Evolutionary conservation across 257 asterid genomes (phyloP).

Genomic region (Primulina huaijiensis): DNA sequence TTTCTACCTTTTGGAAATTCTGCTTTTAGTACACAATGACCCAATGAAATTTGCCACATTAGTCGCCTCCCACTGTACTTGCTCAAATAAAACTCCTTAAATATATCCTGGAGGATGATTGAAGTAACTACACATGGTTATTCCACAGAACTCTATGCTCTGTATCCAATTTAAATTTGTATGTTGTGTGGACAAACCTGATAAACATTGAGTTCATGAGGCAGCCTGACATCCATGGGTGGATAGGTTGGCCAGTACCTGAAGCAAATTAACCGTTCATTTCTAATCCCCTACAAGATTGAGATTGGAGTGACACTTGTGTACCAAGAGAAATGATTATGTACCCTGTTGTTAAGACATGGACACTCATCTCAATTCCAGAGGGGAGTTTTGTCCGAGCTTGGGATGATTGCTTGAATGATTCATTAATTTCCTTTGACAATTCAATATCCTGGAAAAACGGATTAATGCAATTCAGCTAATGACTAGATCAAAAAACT

Average conservation of each 20-base stretch:
- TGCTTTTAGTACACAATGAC: constrained; percentile 90
- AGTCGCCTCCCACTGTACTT: constrained; percentile 94
- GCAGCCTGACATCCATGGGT: constrained; percentile 96
- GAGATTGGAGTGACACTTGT: not conserved
- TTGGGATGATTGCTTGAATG: constrained; percentile 98
- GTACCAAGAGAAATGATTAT: constrained; percentile 13
- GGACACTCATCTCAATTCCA: constrained; percentile 99
- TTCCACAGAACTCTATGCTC: constrained; percentile 18
- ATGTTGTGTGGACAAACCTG: constrained; percentile 52
- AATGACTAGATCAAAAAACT: constrained; percentile 1
- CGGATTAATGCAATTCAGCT: constrained; percentile 6
- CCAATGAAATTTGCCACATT: constrained; percentile 98
- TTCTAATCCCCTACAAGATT: constrained; percentile 1
- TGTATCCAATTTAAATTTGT: constrained; percentile 5
- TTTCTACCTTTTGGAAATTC: constrained; percentile 84
- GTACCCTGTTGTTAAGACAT: constrained; percentile 94
- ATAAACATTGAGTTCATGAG: constrained; percentile 90
- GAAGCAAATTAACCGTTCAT: constrained; percentile 28
- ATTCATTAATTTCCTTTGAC: constrained; percentile 94
- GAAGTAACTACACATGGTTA: constrained; percentile 7
- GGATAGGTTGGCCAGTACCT: constrained; percentile 99
- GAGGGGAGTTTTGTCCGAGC: constrained; percentile 96
- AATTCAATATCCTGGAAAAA: constrained; percentile 78
- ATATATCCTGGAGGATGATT: constrained; percentile 66
- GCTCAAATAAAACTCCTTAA: constrained; percentile 92